These are phyloP conservation scores for Triglochin maritima DNA, from an alignment of 106 monocot species.

Conservation along the genomic window DNA sequence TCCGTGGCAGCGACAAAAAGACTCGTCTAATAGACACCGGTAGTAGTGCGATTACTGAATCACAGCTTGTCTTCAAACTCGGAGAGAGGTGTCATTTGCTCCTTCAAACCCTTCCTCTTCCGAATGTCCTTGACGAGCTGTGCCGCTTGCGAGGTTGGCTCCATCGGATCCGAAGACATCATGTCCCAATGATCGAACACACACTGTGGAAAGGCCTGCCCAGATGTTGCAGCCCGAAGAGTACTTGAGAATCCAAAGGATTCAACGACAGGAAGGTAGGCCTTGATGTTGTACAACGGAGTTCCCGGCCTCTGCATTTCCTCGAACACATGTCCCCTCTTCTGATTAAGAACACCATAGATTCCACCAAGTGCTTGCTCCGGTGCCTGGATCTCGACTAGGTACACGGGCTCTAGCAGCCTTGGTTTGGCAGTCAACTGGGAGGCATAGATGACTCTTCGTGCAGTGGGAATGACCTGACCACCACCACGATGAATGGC, in stretches of 20 bases:
- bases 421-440: slow-evolving; percentile 32
- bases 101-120: slow-evolving; percentile 40
- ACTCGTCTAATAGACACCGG: too few species aligned
- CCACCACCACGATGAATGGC: slow-evolving; percentile 40
- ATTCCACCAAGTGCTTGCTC: slow-evolving; percentile 39
- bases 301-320: slow-evolving; percentile 36
- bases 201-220: slow-evolving; percentile 36
- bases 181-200: slow-evolving; percentile 49
- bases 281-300: slow-evolving; percentile 42
- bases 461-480: slow-evolving; percentile 27
- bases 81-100: slow-evolving; percentile 33
- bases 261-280: slow-evolving; percentile 35
- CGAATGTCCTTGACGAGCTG: slow-evolving; percentile 25
- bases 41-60: slow-evolving; percentile 1
- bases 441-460: slow-evolving; percentile 30
- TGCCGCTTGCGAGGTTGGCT: slow-evolving; percentile 9
- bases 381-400: slow-evolving; percentile 41
- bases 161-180: slow-evolving; percentile 35
- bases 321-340: slow-evolving; percentile 30
- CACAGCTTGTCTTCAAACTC: slow-evolving; percentile 41
- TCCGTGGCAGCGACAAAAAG: too few species aligned
- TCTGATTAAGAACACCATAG: slow-evolving; percentile 36
- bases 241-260: slow-evolving; percentile 36
- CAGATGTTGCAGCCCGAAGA: slow-evolving; percentile 35
- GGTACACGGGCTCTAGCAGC: slow-evolving; percentile 27